These are phyloP conservation scores for Colletotrichum tamarilloi DNA, from an alignment of 2,329 filamentous ascomycete genomes.

Conservation along the genomic window DNA sequence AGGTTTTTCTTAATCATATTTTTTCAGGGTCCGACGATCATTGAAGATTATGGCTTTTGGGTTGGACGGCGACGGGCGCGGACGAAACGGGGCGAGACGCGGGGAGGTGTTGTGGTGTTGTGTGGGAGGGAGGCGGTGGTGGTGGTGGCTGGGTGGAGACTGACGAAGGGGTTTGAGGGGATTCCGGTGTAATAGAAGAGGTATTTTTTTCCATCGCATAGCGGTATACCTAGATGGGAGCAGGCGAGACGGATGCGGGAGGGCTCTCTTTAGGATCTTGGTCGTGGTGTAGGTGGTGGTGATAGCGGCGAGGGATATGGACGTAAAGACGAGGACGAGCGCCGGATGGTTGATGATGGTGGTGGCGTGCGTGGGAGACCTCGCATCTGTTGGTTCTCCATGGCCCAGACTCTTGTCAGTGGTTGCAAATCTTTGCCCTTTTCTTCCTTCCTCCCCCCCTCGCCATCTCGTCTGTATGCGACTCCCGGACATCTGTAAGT, in stretches of 20 bases:
- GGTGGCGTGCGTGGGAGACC: constrained; percentile 20
- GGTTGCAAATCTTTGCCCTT: background rate
- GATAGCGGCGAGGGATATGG: background rate
- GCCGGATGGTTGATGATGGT: background rate
- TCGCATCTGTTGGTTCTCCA: constrained; percentile 1
- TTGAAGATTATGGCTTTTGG: constrained; percentile 29
- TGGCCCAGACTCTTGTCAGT: background rate
- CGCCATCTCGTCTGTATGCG: constrained; percentile 1
- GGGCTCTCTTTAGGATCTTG: background rate
- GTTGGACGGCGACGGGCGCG: constrained; percentile 7
- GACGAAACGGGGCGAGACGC: constrained; percentile 14
- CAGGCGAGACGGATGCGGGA: background rate
- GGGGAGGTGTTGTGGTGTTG: constrained; percentile 2
- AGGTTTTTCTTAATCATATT: background rate
- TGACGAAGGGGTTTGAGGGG: background rate
- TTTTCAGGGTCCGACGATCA: constrained; percentile 34
- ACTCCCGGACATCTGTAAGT: background rate
- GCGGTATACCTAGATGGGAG: background rate
- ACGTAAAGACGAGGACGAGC: background rate
- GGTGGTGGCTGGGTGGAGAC: background rate
- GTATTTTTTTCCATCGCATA: background rate
- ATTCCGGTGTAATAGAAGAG: background rate
- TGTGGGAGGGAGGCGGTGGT: background rate
- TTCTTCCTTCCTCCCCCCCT: background rate
- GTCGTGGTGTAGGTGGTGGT: constrained; percentile 18